These are phyloP conservation scores for Penicillium sp. DNA, from an alignment of 2,329 filamentous ascomycete genomes.

Conservation along the genomic window DNA sequence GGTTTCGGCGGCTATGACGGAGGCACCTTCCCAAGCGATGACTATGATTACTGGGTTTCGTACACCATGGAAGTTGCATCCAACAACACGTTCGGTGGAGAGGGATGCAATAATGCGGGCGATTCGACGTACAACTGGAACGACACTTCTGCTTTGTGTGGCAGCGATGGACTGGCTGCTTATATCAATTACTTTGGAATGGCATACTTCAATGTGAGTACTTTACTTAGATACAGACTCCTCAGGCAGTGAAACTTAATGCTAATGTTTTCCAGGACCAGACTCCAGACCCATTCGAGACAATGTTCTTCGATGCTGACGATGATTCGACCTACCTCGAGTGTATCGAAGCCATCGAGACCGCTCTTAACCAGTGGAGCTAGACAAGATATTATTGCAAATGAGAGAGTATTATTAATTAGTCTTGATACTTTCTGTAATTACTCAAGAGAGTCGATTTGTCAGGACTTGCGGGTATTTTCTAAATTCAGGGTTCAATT, in stretches of 20 bases:
- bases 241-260: not conserved
- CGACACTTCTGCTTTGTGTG: constrained; percentile 5
- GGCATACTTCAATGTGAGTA: constrained; percentile 9
- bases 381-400: no score
- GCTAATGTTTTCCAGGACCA: not conserved
- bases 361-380: no score
- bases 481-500: no score
- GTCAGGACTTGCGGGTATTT: no score
- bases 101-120: constrained; percentile 9
- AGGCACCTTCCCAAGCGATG: constrained; percentile 1
- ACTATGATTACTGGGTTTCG: constrained; percentile 3
- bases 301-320: not conserved
- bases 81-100: constrained; percentile 9
- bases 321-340: not conserved
- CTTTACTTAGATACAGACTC: not conserved
- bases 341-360: no score
- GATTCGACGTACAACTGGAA: constrained; percentile 8
- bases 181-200: constrained; percentile 8
- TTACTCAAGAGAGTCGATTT: no score
- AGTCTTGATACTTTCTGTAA: no score
- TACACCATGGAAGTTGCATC: constrained; percentile 5
- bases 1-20: constrained; percentile 7
- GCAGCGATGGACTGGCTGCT: constrained; percentile 4
- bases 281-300: not conserved
- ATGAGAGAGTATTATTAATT: no score